phyloP scores from a whole-genome alignment of 768 basidiomycete species.

The Kwoniella mangroviensis region DNA sequence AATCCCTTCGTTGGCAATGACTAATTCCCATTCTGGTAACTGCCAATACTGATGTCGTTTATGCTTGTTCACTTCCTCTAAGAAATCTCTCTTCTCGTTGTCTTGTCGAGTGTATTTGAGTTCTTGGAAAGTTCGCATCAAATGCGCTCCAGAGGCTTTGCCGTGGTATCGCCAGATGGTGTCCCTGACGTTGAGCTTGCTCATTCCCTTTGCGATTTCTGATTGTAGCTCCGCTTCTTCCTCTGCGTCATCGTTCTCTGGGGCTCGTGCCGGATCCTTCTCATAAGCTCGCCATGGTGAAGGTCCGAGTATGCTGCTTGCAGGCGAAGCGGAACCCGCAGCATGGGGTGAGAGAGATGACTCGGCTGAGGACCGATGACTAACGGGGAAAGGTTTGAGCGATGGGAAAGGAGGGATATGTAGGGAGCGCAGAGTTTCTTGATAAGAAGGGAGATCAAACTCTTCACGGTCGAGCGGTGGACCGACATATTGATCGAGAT shows the following conservation, averaged over 20 bases:
- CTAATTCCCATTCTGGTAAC: constrained; percentile 57
- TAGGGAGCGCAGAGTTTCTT: constrained; percentile 37
- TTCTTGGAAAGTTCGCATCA: constrained; percentile 45
- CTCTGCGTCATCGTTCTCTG: constrained; percentile 21
- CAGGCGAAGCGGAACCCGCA: constrained; percentile 15
- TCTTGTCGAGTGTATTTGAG: constrained; percentile 34
- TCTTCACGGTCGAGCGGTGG: constrained; percentile 53
- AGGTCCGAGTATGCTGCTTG: constrained; percentile 26
- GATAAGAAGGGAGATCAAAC: constrained; percentile 51
- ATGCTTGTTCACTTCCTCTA: constrained; percentile 33
- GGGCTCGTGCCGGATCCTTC: constrained; percentile 31
- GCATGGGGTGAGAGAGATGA: constrained; percentile 24
- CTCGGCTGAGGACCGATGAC: constrained; percentile 27
- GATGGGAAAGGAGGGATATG: constrained; percentile 47
- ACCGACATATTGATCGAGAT: constrained; percentile 52
- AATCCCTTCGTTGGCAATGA: constrained; percentile 43
- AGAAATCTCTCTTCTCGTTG: constrained; percentile 14
- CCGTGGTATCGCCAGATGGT: constrained; percentile 53
- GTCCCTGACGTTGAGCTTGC: constrained; percentile 38
- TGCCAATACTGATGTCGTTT: constrained; percentile 57
- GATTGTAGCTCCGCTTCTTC: constrained; percentile 35
- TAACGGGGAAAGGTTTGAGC: constrained; percentile 50
- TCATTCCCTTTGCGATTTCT: constrained; percentile 33
- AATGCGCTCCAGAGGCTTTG: constrained; percentile 52
- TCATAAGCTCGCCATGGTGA: constrained; percentile 39